phyloP scores from a whole-genome alignment of 805 yeast species.

The Blastobotrys parvus region DNA sequence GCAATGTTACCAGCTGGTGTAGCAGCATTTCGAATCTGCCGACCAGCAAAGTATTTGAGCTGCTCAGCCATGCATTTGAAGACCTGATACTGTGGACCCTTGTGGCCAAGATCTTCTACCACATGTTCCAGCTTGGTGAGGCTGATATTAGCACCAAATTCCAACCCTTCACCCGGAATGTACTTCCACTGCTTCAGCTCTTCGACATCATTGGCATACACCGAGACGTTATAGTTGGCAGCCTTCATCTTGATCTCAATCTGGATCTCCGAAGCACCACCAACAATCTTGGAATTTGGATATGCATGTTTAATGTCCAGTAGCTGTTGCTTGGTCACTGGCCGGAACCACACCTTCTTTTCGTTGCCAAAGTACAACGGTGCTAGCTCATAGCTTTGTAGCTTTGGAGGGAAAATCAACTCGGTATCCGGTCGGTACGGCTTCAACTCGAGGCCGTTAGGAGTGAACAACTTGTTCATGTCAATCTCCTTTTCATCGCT shows the following conservation, averaged over 20 bases:
- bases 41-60: conserved; percentile 40
- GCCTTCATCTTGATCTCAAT: conserved; percentile 40
- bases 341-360: conserved; percentile 38
- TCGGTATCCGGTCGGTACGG: conserved; percentile 34
- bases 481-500: conserved; percentile 4
- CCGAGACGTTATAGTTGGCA: conserved; percentile 32
- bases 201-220: conserved; percentile 36
- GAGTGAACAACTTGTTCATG: conserved; percentile 21
- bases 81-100: conserved; percentile 28
- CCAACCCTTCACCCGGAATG: conserved; percentile 34
- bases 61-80: conserved; percentile 33
- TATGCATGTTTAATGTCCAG: conserved; percentile 28
- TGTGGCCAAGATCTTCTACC: conserved; percentile 26
- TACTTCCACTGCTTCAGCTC: conserved; percentile 32
- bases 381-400: conserved; percentile 21
- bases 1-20: conserved; percentile 44
- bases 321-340: conserved; percentile 33
- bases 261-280: conserved; percentile 43
- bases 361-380: conserved; percentile 32
- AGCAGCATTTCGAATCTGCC: conserved; percentile 43
- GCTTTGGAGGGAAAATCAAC: conserved; percentile 34
- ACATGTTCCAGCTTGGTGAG: conserved; percentile 33
- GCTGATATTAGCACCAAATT: conserved; percentile 37
- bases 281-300: conserved; percentile 35
- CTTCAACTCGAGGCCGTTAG: conserved; percentile 35